Evolutionary conservation across 176 grass and related monocot genomes (phyloP), one percentile per base, ranked within the genome.

Genomic region (Carex myosuroides): DNA sequence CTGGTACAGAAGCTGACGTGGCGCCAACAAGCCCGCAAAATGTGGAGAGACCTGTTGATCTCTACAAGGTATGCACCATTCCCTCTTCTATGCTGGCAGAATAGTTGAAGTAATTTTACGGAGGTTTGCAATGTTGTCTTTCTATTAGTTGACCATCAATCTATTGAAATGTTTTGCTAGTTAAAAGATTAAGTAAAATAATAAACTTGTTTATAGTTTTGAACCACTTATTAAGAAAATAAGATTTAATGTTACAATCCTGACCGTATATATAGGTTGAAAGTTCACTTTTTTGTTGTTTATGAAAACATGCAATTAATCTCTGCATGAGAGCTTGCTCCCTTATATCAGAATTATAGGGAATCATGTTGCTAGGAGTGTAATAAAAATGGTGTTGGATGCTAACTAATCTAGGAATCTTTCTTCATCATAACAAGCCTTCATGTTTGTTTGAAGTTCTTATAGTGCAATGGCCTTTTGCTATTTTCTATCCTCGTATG

Each of bases 11-110:
- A 70, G 48, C 70, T 90, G 87, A 90, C 41, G 77, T 88, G 85
- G 87, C 88, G 59, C 58, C 54, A 30, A 88, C 54, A 37, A 88
- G 76, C 79, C 88, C 79, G 35, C 66, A 70, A 64, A 69, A 64
- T 82, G 65, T 95, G 60, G 88, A 93, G 81, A 94, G 88, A 64
- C 95, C 91, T 79, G 87, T 95, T 87, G 95, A 98, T 93, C 90
- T 98, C 75, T 98, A 95, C 82, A 98, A 95, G 95, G 95, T 97
- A 84, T 64, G 14, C 9, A 55, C 12, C 11, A 50, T 68, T 29
- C 77, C 3, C 37, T 35, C 59, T 64, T 13, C 52, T 44, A 62
- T 48, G 53, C 72, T 18, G 48, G 21, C 32, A 55, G 22, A 53
- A 29, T 54, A 75, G 71, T 54, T 53, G 46, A 54, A 75, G 21